Base-by-base conservation (phyloP, 768 basidiomycete genomes). In the Lactarius quietus region DNA sequence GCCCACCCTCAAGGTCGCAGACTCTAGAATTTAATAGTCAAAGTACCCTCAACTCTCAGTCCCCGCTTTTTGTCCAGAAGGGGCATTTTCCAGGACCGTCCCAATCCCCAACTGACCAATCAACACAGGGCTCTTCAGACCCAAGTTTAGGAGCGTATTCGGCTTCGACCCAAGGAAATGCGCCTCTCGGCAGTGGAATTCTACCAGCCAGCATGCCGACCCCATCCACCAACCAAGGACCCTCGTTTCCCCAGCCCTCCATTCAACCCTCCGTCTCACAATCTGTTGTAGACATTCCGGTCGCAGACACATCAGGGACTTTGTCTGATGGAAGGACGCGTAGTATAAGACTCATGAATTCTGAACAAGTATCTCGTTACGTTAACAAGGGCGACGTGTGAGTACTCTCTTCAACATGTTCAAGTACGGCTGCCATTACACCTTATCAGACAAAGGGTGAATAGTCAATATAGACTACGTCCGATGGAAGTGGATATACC, bases 1-100 rank as follows among this genome's bases (percentile, higher is more conserved):
- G 35, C 20, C 45, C 9, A n/a, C 60, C 65, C 35, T 62, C 65
- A 14, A 41, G 31, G 35, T 18, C 60, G 18, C 48, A 5, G 20
- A 61, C 59, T 7, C 23, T 14, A 5, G 20, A 35, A 17, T 9
- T 5, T 5, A 12, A 23, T 36, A 18, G 18, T 39, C 31, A 54
- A 33, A 29, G n/a, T 35, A 33, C 39, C 7, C 31, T 26, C 3
- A 28, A 38, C 12, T 14, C 55, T 28, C 56, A 2, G 20, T n/a
- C 45, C 23, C 59, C 17, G 10, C 26, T 12, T 33, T 26, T 36
- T 23, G 39, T 53, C n/a, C 36, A 28, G n/a, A n/a, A n/a, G 31
- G n/a, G 10, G 7, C 31, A 23, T 26, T 26, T 10, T 1, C 6
- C 31, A 10, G 9, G 43, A n/a, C 43, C 20, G 20, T 43, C 31